A percentile compares a stretch with the other conserved stretches of the same genome.
Conservation (phyloP, 2,329 filamentous ascomycete genomes). For the Hymenoscyphus scutula region DNA sequence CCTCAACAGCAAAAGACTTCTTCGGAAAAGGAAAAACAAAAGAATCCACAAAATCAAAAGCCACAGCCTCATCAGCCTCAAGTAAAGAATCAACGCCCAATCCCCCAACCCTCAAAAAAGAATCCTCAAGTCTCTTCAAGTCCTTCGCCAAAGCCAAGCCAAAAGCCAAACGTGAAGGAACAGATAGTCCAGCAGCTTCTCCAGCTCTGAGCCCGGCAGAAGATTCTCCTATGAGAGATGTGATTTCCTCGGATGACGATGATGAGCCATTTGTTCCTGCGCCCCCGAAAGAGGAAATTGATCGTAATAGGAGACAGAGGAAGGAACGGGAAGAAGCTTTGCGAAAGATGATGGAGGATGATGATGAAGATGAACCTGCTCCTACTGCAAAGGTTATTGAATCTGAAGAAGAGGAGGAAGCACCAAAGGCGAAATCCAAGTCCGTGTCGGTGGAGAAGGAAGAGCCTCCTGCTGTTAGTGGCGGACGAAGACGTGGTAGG, state of each 20-base stretch:
- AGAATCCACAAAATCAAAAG: conserved; percentile 15
- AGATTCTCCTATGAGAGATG: conserved; percentile 53
- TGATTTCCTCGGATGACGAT: conserved; percentile 48
- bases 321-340: conserved; percentile 66
- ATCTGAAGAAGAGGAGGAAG: conserved; percentile 47
- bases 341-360: conserved; percentile 73
- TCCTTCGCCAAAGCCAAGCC: conserved; percentile 72
- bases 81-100: conserved; percentile 32
- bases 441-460: conserved; percentile 42
- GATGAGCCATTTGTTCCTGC: conserved; percentile 49
- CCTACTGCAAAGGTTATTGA: conserved; percentile 48
- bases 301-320: conserved; percentile 43
- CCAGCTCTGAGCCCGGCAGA: conserved; percentile 40
- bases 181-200: conserved; percentile 39
- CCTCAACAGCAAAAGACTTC: conserved; percentile 37
- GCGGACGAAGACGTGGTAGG: conserved; percentile 70
- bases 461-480: conserved; percentile 43
- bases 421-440: conserved; percentile 22
- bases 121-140: conserved; percentile 67
- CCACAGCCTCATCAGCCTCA: conserved; percentile 21
- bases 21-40: conserved; percentile 37
- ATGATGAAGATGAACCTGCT: conserved; percentile 46
- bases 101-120: conserved; percentile 50
- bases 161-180: conserved; percentile 48
- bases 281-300: conserved; percentile 36